These are phyloP conservation scores for Takakia lepidozioides DNA, from an alignment of 225 moss, liverwort and hornwort genomes.

Conservation along the genomic window DNA sequence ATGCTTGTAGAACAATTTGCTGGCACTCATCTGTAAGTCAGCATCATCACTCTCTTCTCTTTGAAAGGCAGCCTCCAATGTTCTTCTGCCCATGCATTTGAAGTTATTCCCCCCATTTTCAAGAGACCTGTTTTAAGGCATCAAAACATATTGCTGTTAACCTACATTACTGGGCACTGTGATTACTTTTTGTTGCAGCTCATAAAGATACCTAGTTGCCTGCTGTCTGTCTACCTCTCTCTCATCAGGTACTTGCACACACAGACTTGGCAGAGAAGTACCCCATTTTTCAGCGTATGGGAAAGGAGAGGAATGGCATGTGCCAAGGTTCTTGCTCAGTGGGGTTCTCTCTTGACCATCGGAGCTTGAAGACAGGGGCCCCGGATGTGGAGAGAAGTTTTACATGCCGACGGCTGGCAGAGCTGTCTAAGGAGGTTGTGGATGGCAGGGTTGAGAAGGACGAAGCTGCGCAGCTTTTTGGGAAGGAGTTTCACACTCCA, in stretches of 20 bases:
- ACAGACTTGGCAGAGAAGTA: slow-evolving; percentile 10
- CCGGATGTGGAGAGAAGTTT: slow-evolving; percentile 59
- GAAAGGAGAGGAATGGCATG: slow-evolving; percentile 46
- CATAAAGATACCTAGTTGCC: too few relatives aligned
- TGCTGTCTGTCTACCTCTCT: too few relatives aligned
- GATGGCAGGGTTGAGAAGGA: neutral
- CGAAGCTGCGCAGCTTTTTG: slow-evolving; percentile 20
- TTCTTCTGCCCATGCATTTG: too few relatives aligned
- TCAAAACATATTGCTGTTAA: too few relatives aligned
- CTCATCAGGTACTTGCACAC: slow-evolving; percentile 15
- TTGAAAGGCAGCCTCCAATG: too few relatives aligned
- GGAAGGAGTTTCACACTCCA: slow-evolving; percentile 58
- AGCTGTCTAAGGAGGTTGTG: slow-evolving; percentile 36
- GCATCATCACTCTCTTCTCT: too few relatives aligned
- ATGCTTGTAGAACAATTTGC: too few relatives aligned
- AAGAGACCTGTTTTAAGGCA: too few relatives aligned
- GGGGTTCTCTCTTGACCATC: slow-evolving; percentile 52
- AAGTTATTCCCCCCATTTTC: too few relatives aligned
- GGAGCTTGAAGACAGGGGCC: slow-evolving; percentile 48
- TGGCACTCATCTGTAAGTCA: too few relatives aligned
- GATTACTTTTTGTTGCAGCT: too few relatives aligned
- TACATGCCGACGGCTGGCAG: slow-evolving; percentile 54
- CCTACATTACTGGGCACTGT: too few relatives aligned
- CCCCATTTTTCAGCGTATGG: slow-evolving; percentile 39
- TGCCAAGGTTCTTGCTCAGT: slow-evolving; percentile 69